Evolutionary conservation across 768 basidiomycete species (phyloP), one percentile per base, ranked within the genome.

Genomic region (Mycena floridula): DNA sequence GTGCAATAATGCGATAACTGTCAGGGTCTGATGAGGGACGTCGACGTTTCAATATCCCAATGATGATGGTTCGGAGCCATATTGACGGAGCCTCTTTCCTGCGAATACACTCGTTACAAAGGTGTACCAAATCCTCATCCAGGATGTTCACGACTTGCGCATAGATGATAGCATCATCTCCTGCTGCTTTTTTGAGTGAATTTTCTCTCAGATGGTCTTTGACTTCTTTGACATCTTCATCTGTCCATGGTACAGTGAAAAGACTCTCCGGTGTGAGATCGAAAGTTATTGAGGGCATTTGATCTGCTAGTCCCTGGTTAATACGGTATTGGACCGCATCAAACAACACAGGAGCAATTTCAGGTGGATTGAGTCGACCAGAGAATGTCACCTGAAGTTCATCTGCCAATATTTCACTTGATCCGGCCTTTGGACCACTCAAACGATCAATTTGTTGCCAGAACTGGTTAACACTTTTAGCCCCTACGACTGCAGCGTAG

Each of bases 1-100:
- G 47, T 0, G 51, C 59, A 12, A 63, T 55, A 0, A 50, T 43
- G 4, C 57, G 40, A 30, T 59, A 62, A 50, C 46, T 54, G 7
- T 53, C 45, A 0, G 58, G 49, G 3, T 54, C 45, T 5, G 26
- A 18, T 0, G 35, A 30, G 2, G 43, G 45, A 30, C 52, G 50
- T 13, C 37, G 40, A 0, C 32, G 30, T 42, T 60, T 60, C 15
- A 56, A 43, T 3, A 51, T 45, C 0, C 52, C 52, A 15, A 53
- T 41, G 1, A 56, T 21, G 2, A 43, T 25, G 8, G 43, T 36
- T 4, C 36, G 39, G 7, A 50, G 21, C 54, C 49, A 55, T 2
- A 43, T 28, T 0, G 40, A 22, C 0, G 54, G 54, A 2, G 15
- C 25, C 3, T 47, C 41, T 0, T 16, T 9, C 22, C 12, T 3